Base-by-base conservation (phyloP, 1,139 yeast genomes). In the Magnusiomyces fungicola region DNA sequence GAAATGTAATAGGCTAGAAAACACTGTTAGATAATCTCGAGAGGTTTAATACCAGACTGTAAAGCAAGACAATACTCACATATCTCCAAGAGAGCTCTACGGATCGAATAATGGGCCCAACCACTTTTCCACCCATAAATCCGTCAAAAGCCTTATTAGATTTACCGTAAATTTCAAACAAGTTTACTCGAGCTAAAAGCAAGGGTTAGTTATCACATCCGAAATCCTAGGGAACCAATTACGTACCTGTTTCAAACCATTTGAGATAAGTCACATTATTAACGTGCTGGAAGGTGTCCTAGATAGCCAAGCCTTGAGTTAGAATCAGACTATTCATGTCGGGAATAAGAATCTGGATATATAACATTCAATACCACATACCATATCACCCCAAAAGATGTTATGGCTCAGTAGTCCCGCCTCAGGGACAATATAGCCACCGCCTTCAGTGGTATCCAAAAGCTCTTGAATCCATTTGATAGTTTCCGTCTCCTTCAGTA, bases 41-140 rank as follows among this genome's bases (percentile, higher is more conserved):
- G 14, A 5, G 14, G 3, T n/a, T 32, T 32, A 18, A n/a, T 5
- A 32, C 5, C 9, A 32, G 12, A 32, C 12, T 9, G 9, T 5
- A 9, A 27, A 9, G 32, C 14, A 14, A 9, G 9, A n/a, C 16
- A 21, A 5, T 37, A 47, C 53, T 24, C 36, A 50, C 53, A 50
- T 64, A 62, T 47, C 67, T 54, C 69, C 69, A 66, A 3, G 65
- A 62, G 30, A 66, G 50, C 3, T 65, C 59, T 10, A 52, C 67
- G 1, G 66, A 58, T 22, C 69, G 56, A 46, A 66, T 58, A 41
- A 66, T 64, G 3, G 69, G 69, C 1, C 69, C 69, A 1, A 64
- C 60, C 0, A 58, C 62, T 1, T 33, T 41, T 1, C 57, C 56
- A 3, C 56, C 45, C 61, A 63, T 58, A 50, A 65, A 63, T 9